Percentiles rank a stretch among this genome's conserved stretches.
These are phyloP conservation scores for Plasmodium yoelii DNA, from an alignment of 169 alveolate species.

Conservation along the genomic window DNA sequence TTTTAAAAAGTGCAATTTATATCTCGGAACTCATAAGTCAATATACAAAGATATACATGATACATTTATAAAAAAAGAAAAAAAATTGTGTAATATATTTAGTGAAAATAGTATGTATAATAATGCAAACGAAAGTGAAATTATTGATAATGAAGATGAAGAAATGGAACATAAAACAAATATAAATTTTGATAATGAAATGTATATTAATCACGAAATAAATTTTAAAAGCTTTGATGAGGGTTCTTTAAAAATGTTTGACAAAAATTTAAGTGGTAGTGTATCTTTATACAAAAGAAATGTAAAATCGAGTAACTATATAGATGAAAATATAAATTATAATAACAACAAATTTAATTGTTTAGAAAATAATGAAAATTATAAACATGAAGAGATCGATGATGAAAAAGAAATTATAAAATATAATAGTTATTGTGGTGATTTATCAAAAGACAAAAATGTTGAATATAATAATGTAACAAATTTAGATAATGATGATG, in stretches of 20 bases:
- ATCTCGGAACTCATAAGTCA: conserved; percentile 34
- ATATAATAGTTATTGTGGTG: no score
- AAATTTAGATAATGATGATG: background rate
- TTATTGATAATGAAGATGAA: background rate
- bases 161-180: background rate
- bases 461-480: background rate
- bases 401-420: background rate
- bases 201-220: no score
- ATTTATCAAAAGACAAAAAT: background rate
- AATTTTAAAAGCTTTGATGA: no score
- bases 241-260: no score
- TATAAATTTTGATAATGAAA: no score
- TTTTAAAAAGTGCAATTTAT: conserved; percentile 48
- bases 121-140: background rate
- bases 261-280: conserved; percentile 11
- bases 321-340: conserved; percentile 19
- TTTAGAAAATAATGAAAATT: conserved; percentile 14
- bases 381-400: background rate
- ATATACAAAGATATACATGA: conserved; percentile 53
- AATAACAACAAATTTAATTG: conserved; percentile 12
- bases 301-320: conserved; percentile 4
- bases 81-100: conserved; percentile 7
- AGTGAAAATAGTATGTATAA: background rate
- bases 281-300: conserved; percentile 17
- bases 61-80: conserved; percentile 51